Base-by-base conservation (phyloP, 345 rosid species). In the Hibiscus tridactylites region DNA sequence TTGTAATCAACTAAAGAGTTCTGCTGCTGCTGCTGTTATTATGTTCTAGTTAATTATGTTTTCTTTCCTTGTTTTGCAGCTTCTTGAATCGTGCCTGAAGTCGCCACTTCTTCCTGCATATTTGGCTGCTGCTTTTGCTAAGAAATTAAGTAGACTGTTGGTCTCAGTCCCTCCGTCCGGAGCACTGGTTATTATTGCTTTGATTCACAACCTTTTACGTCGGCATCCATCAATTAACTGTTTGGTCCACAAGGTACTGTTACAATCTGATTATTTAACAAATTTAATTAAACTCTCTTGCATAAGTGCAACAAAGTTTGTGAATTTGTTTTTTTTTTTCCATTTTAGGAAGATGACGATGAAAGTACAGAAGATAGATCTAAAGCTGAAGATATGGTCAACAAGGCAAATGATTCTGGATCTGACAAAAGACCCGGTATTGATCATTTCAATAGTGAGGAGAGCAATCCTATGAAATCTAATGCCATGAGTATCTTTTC, bases 101-200 rank as follows among this genome's bases (percentile, higher is more conserved):
- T 92, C 97, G 10, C 83, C 97, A n/a, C 87, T 95, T 84, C 97
- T 92, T 83, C 99, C 97, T 56, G 99, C 93, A 70, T 95, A 92
- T 77, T 80, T 95, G 74, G 98, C 99, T 79, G 96, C 99, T 84
- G 87, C 97, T 56, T 95, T 92, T 81, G 84, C 88, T 13, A 95
- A 92, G 87, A 92, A 87, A 80, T 79, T 95, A 79, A 90, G 98
- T 81, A 86, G 97, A 72, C 73, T 95, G 79, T 76, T 91, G 31
- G 88, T 92, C 76, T 82, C 80, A 5, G 87, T 85, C 46, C 92
- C 99, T 67, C 97, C 99, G 21, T 84, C 97, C 2, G 98, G 97
- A 77, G 83, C 91, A 28, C 71, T 95, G 81, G 87, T 89, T 81
- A 82, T 92, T 49, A 83, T 86, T 10, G 98, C 96, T 54, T 80